Conservation (phyloP, 768 basidiomycete genomes). For the Podaxis sp. region DNA sequence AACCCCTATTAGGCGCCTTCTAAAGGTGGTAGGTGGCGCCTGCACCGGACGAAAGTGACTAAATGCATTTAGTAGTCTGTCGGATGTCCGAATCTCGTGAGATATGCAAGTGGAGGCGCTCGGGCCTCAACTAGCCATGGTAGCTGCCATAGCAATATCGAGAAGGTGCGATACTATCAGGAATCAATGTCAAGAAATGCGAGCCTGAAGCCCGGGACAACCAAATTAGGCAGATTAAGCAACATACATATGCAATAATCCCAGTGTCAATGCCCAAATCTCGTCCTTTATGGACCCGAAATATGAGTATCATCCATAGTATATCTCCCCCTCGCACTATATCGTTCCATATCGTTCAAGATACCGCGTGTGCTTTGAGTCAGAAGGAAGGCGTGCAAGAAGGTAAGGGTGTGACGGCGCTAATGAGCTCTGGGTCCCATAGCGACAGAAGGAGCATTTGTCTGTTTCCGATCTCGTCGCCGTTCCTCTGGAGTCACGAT, state of each 20-base stretch:
- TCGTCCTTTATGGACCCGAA: neutral
- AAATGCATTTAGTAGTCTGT: too few relatives aligned
- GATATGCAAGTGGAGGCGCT: too few relatives aligned
- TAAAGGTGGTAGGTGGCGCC: too few relatives aligned
- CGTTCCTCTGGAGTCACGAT: conserved; percentile 14
- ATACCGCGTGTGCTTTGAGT: neutral
- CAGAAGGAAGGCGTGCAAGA: too few relatives aligned
- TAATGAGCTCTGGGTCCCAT: neutral
- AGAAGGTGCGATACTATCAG: neutral
- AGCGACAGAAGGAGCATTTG: neutral
- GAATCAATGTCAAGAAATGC: neutral
- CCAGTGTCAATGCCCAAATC: neutral
- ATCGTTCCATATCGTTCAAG: neutral
- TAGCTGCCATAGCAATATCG: neutral
- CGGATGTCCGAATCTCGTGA: too few relatives aligned
- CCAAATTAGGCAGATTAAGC: conserved; percentile 12
- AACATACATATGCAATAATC: conserved; percentile 10
- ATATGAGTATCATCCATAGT: neutral
- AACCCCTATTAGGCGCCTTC: too few relatives aligned
- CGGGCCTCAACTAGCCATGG: too few relatives aligned
- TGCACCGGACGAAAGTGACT: too few relatives aligned
- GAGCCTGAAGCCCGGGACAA: neutral
- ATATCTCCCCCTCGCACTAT: neutral
- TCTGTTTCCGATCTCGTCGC: neutral
- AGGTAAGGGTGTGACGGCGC: neutral